Conservation (phyloP, 2,329 filamentous ascomycete species). For the Trichoderma guizhouense region DNA sequence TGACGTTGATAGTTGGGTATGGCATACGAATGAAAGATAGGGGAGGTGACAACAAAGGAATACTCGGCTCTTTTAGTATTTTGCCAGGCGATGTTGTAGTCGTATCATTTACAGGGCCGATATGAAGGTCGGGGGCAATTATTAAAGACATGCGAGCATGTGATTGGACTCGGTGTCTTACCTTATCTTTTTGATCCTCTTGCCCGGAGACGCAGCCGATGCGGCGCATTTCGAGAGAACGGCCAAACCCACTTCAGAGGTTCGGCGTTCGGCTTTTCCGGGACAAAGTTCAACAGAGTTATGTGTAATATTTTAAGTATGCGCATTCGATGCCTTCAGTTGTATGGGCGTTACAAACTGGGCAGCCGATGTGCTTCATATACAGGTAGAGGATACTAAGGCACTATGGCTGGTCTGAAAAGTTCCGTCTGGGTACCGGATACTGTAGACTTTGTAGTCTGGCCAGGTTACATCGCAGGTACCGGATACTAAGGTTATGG, state of each 20-base stretch:
- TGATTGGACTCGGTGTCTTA: background rate
- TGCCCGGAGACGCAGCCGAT: background rate
- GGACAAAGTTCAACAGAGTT: background rate
- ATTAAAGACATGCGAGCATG: background rate
- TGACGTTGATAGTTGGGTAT: background rate
- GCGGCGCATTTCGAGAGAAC: background rate
- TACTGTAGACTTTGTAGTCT: background rate
- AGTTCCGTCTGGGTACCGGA: background rate
- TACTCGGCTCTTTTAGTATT: background rate
- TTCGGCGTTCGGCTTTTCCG: background rate
- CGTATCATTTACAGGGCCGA: background rate
- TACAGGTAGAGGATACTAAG: background rate
- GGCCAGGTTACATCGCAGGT: background rate
- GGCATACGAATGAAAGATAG: background rate
- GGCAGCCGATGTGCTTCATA: no score
- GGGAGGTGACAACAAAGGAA: background rate
- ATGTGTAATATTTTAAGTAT: background rate
- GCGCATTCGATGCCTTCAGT: background rate
- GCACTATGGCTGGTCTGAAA: background rate
- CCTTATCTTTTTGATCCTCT: slow-evolving; percentile 8
- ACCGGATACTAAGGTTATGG: background rate
- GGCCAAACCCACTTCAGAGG: background rate
- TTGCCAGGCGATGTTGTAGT: background rate
- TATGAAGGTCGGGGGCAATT: background rate
- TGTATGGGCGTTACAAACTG: background rate